These are phyloP conservation scores for Perkinsus olseni DNA, from an alignment of 169 alveolate genomes.

Conservation along the genomic window DNA sequence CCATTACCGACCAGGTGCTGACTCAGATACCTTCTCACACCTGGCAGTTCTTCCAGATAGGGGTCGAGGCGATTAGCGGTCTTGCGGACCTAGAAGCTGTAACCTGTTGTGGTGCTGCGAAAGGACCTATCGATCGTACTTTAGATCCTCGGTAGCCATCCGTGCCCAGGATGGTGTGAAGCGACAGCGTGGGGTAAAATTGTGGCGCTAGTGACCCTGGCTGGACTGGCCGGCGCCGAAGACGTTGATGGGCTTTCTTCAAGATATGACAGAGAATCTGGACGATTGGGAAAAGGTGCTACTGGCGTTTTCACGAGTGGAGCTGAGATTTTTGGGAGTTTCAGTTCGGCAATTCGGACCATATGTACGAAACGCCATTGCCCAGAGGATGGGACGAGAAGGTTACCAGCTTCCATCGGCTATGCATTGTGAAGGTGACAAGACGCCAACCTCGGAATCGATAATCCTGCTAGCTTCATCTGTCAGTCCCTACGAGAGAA, in stretches of 20 bases:
- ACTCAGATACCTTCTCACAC: background rate
- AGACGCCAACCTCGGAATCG: too few species aligned
- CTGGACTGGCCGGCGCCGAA: slow-evolving; percentile 16
- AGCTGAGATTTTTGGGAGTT: background rate
- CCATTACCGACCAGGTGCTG: background rate
- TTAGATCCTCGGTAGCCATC: background rate
- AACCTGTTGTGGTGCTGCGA: background rate
- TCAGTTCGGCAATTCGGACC: slow-evolving; percentile 39
- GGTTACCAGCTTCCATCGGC: slow-evolving; percentile 56
- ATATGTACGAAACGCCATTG: slow-evolving; percentile 48
- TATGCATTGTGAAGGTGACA: slow-evolving; percentile 52
- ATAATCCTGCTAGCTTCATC: too few species aligned
- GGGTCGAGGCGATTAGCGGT: background rate
- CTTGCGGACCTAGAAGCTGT: background rate
- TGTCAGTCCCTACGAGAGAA: slow-evolving; percentile 46
- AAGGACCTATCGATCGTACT: background rate
- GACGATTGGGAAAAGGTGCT: background rate
- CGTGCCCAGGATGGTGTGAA: background rate
- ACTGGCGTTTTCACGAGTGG: background rate
- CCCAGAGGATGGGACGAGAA: slow-evolving; percentile 56
- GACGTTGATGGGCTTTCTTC: slow-evolving; percentile 7
- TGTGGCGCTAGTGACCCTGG: slow-evolving; percentile 12
- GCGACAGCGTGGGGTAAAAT: slow-evolving; percentile 17
- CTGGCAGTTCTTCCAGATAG: background rate
- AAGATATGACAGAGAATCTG: background rate